Conservation (phyloP, 495 filamentous ascomycete genomes). For the Viridothelium virens region DNA sequence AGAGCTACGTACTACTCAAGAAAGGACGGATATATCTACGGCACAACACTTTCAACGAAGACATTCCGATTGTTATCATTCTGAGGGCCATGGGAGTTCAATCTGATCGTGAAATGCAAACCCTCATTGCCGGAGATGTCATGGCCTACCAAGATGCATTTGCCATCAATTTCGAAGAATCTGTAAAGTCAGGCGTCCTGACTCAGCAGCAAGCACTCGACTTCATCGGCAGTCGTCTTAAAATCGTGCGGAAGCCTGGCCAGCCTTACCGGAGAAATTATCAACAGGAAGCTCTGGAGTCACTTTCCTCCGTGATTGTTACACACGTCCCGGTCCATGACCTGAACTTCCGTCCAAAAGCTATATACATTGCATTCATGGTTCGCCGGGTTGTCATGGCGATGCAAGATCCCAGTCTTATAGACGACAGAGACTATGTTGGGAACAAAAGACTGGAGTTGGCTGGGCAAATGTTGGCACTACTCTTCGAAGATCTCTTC, state of each 20-base stretch:
- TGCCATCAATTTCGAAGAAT: constrained; percentile 87
- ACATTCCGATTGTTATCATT: constrained; percentile 83
- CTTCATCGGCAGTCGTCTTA: constrained; percentile 75
- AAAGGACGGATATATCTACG: constrained; percentile 83
- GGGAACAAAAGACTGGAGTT: constrained; percentile 95
- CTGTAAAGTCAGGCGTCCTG: constrained; percentile 66
- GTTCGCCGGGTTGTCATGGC: constrained; percentile 88
- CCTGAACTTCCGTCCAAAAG: constrained; percentile 89
- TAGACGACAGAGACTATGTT: constrained; percentile 95
- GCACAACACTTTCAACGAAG: constrained; percentile 87
- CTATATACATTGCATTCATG: constrained; percentile 94
- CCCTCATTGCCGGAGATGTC: constrained; percentile 78
- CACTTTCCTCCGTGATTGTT: constrained; percentile 80
- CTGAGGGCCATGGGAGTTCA: constrained; percentile 91
- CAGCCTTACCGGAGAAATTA: constrained; percentile 55
- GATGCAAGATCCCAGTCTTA: constrained; percentile 72
- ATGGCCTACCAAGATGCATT: constrained; percentile 87
- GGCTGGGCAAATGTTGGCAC: constrained; percentile 86
- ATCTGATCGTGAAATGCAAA: constrained; percentile 86
- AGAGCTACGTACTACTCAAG: constrained; percentile 87
- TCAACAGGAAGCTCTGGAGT: constrained; percentile 82
- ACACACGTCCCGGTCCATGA: constrained; percentile 86
- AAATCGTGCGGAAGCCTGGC: constrained; percentile 61
- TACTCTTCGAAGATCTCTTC: constrained; percentile 95
- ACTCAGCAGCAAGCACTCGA: constrained; percentile 94